Evolutionary conservation across 495 filamentous ascomycete species (phyloP).

Genomic region (Xylaria curta): DNA sequence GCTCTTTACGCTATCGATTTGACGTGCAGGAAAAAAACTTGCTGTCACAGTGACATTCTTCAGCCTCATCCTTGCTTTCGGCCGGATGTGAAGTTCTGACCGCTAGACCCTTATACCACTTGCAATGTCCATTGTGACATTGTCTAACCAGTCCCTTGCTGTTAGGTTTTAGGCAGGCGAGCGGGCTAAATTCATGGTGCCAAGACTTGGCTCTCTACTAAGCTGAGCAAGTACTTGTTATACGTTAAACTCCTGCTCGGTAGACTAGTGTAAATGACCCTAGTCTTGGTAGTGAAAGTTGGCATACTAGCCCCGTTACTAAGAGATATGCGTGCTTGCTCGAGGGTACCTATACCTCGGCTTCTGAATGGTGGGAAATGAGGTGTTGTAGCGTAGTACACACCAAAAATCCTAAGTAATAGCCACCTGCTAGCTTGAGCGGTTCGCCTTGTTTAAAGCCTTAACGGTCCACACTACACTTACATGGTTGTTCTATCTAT

Average conservation of each 20-base stretch:
- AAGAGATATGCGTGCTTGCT: background rate
- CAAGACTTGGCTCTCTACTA: slow-evolving; percentile 10
- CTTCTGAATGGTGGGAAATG: background rate
- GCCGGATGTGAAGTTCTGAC: background rate
- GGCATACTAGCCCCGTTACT: background rate
- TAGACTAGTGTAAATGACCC: background rate
- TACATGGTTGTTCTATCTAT: background rate
- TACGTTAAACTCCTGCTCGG: background rate
- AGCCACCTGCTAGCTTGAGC: background rate
- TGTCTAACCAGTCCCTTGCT: background rate
- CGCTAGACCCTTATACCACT: background rate
- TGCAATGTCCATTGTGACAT: background rate
- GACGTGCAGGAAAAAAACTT: background rate
- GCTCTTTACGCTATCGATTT: background rate
- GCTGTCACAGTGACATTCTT: slow-evolving; percentile 1
- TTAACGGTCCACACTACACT: background rate
- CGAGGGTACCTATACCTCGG: background rate
- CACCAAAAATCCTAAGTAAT: slow-evolving; percentile 5
- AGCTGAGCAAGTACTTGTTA: slow-evolving; percentile 4
- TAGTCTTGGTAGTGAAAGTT: slow-evolving; percentile 13
- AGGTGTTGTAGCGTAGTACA: slow-evolving; percentile 7
- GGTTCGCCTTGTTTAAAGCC: background rate
- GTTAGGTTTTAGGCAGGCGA: background rate
- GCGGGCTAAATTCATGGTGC: slow-evolving; percentile 7
- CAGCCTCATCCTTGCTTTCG: slow-evolving; percentile 6